Conservation (phyloP, 208 protist genomes). For the Acanthamoeba culbertsoni region DNA sequence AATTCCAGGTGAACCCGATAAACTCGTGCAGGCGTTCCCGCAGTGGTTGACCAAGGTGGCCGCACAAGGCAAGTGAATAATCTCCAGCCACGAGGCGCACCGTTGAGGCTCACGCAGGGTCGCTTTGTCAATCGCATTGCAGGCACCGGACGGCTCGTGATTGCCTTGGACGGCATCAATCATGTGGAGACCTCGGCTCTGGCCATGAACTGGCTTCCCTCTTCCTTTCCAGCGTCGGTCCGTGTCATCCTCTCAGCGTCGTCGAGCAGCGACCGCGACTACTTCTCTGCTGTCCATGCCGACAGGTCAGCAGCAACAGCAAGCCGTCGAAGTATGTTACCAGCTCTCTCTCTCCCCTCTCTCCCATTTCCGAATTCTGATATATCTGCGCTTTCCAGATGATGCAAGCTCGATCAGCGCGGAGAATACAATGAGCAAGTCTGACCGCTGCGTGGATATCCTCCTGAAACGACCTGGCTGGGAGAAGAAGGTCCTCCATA, state of each 20-base stretch:
- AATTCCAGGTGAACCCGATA: not conserved
- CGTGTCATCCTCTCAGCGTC: not conserved
- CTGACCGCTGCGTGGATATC: not conserved
- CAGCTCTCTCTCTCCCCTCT: not conserved
- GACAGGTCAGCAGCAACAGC: not conserved
- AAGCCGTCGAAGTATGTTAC: too few species aligned
- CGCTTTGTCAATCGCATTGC: not conserved
- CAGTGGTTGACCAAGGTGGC: constrained; percentile 28
- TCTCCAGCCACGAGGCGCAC: too few species aligned
- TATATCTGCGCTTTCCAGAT: not conserved
- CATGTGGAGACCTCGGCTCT: not conserved
- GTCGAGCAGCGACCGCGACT: not conserved
- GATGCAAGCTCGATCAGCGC: not conserved
- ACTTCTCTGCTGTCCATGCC: not conserved
- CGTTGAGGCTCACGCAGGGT: too few species aligned
- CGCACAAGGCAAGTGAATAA: not conserved
- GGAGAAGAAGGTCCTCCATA: not conserved
- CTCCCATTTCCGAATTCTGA: not conserved
- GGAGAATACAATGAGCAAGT: not conserved
- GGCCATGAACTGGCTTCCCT: not conserved
- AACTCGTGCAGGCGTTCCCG: constrained; percentile 25
- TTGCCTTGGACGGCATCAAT: constrained; percentile 8
- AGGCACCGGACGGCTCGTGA: not conserved
- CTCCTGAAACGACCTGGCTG: not conserved
- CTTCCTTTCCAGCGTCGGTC: not conserved